These are phyloP conservation scores for Ajuga reptans DNA, from an alignment of 305 asterid species.

Conservation along the genomic window DNA sequence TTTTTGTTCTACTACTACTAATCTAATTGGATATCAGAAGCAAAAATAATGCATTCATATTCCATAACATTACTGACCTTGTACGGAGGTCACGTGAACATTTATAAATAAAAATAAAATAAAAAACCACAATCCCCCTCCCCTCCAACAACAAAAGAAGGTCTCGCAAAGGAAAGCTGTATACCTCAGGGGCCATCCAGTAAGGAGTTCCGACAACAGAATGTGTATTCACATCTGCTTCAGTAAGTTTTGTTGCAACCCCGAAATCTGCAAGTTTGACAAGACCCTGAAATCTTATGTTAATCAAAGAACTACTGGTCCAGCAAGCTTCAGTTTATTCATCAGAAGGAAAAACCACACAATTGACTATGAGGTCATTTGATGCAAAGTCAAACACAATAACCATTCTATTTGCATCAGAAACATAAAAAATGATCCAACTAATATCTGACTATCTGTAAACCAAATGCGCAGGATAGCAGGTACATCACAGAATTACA, in stretches of 20 bases:
- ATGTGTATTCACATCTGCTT: constrained; percentile 87
- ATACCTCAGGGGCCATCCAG: constrained; percentile 99
- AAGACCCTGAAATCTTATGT: constrained; percentile 78
- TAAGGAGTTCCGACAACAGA: constrained; percentile 99
- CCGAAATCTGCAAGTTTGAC: constrained; percentile 99
- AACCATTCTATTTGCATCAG: not conserved
- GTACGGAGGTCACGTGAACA: no score
- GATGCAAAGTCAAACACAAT: not conserved
- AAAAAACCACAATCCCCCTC: constrained; percentile 12
- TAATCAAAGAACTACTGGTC: constrained; percentile 25
- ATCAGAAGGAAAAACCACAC: not conserved
- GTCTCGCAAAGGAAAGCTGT: constrained; percentile 9
- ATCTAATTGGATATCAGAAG: not conserved
- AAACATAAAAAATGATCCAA: not conserved
- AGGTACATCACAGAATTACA: not conserved
- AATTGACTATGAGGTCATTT: not conserved
- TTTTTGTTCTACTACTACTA: not conserved
- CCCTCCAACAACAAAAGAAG: no score
- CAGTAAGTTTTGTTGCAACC: constrained; percentile 91
- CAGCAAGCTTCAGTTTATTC: constrained; percentile 6
- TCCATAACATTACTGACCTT: no score
- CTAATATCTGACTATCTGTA: not conserved
- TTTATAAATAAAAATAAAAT: not conserved
- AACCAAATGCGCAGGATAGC: not conserved
- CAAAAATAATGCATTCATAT: not conserved